Conservation (phyloP, 1,139 yeast species). For the Suhomyces bokatorum region DNA sequence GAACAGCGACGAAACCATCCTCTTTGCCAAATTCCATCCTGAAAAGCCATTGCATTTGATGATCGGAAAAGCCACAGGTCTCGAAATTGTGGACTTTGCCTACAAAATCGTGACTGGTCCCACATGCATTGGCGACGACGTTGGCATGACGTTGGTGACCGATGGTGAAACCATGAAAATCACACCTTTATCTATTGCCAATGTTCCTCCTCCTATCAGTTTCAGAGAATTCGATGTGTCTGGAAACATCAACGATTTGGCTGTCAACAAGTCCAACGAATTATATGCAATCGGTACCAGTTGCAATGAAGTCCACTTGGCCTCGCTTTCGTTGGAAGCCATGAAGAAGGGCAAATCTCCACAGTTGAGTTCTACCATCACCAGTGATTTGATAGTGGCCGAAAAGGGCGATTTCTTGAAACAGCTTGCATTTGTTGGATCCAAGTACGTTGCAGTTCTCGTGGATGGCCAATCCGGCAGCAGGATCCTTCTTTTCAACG, state of each 20-base stretch:
- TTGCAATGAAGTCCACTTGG: slow-evolving; percentile 26
- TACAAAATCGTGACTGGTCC: slow-evolving; percentile 70
- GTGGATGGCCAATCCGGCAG: slow-evolving; percentile 54
- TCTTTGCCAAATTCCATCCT: slow-evolving; percentile 77
- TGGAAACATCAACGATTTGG: slow-evolving; percentile 57
- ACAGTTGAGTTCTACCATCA: slow-evolving; percentile 35
- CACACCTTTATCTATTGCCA: slow-evolving; percentile 83
- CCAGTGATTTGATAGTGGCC: slow-evolving; percentile 26
- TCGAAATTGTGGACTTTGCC: slow-evolving; percentile 72
- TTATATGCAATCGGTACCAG: slow-evolving; percentile 59
- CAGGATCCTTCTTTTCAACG: slow-evolving; percentile 50
- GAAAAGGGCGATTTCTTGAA: slow-evolving; percentile 52
- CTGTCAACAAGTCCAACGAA: slow-evolving; percentile 63
- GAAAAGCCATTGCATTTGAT: slow-evolving; percentile 79
- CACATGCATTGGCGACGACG: slow-evolving; percentile 62
- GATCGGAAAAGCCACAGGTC: slow-evolving; percentile 52
- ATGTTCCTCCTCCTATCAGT: slow-evolving; percentile 93
- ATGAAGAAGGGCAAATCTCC: slow-evolving; percentile 51
- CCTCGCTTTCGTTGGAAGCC: slow-evolving; percentile 26
- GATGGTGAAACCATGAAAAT: slow-evolving; percentile 76
- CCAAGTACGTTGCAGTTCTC: slow-evolving; percentile 54
- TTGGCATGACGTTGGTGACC: slow-evolving; percentile 76
- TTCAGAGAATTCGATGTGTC: slow-evolving; percentile 60
- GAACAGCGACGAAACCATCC: slow-evolving; percentile 32
- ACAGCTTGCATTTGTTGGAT: slow-evolving; percentile 61